These are phyloP conservation scores for Salix koriyanagi DNA, from an alignment of 345 rosid species.

Conservation along the genomic window DNA sequence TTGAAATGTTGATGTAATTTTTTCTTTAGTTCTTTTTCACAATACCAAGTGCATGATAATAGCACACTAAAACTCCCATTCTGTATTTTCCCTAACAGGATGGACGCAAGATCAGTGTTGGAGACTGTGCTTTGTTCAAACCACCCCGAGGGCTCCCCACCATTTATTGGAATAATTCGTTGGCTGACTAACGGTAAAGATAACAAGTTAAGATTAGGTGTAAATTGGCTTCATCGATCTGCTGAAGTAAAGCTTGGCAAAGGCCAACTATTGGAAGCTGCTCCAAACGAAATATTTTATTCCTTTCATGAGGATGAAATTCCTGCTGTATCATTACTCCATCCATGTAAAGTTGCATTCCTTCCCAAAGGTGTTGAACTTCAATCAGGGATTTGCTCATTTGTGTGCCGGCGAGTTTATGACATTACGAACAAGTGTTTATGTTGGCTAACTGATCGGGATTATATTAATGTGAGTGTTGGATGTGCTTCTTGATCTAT, in stretches of 20 bases:
- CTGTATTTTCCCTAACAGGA: slow-evolving; percentile 40
- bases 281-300: slow-evolving; percentile 89
- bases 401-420: slow-evolving; percentile 82
- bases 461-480: slow-evolving; percentile 72
- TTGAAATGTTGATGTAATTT: neutral
- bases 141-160: slow-evolving; percentile 79
- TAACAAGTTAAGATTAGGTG: slow-evolving; percentile 48
- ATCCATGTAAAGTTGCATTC: slow-evolving; percentile 94
- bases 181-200: slow-evolving; percentile 47
- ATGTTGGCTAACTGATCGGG: slow-evolving; percentile 96
- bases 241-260: slow-evolving; percentile 82
- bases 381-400: slow-evolving; percentile 71
- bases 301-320: slow-evolving; percentile 94
- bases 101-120: slow-evolving; percentile 75
- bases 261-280: slow-evolving; percentile 71
- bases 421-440: slow-evolving; percentile 63
- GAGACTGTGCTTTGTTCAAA: slow-evolving; percentile 91
- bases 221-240: slow-evolving; percentile 88
- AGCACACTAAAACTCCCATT: neutral
- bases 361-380: slow-evolving; percentile 75
- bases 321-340: slow-evolving; percentile 79
- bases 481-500: neutral
- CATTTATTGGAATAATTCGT: slow-evolving; percentile 82
- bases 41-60: neutral
- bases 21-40: neutral